A percentile compares a stretch with the other conserved stretches of the same genome.
Evolutionary conservation across 164 flowering plant species (phyloP).

Genomic region (Magnolia kwangsiensis): DNA sequence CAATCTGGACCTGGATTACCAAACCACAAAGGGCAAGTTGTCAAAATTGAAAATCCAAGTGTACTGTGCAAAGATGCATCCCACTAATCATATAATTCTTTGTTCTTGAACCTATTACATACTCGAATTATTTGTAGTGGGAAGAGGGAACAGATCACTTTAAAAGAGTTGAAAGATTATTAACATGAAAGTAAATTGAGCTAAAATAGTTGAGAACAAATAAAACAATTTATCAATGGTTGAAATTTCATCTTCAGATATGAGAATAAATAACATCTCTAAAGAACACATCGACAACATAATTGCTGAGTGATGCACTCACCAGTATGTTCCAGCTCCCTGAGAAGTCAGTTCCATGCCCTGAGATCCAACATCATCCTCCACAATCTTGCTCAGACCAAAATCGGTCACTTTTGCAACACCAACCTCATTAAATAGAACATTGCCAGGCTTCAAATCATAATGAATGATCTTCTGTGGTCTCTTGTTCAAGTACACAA

Average conservation of each 20-base stretch:
- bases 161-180: too few relatives aligned
- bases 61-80: too few relatives aligned
- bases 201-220: too few relatives aligned
- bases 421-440: slow-evolving; percentile 90
- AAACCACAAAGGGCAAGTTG: too few relatives aligned
- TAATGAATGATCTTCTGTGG: slow-evolving; percentile 90
- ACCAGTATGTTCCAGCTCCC: slow-evolving; percentile 99
- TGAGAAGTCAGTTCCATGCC: slow-evolving; percentile 99
- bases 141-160: too few relatives aligned
- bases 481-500: slow-evolving; percentile 90
- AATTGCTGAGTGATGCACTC: slow-evolving; percentile 18
- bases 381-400: slow-evolving; percentile 98
- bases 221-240: too few relatives aligned
- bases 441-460: slow-evolving; percentile 98
- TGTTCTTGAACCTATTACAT: too few relatives aligned
- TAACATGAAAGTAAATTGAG: too few relatives aligned
- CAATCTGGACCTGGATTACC: too few relatives aligned
- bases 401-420: slow-evolving; percentile 98
- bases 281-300: slow-evolving; percentile 3
- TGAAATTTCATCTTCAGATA: background rate
- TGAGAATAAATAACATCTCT: background rate
- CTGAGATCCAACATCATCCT: slow-evolving; percentile 95
- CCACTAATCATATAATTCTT: too few relatives aligned
- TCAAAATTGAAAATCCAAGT: too few relatives aligned
- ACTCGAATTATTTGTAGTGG: too few relatives aligned